A percentile compares a stretch with the other conserved stretches of the same genome.
Evolutionary conservation across 306 rosid species (phyloP).

Genomic region (Cucurbita argyrosperma): DNA sequence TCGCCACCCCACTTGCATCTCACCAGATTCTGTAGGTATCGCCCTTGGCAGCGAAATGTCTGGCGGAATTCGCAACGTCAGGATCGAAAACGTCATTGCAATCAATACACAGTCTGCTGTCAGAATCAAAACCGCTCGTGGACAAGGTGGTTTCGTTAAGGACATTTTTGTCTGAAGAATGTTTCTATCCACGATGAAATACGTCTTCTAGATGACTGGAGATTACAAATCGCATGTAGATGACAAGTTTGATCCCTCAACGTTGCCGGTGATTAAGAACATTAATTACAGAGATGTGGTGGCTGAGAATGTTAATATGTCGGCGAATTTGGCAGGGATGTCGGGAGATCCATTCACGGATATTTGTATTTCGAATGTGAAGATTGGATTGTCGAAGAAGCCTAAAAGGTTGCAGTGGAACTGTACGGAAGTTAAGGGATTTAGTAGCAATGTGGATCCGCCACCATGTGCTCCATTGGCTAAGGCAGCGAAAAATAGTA

Average conservation of each 20-base stretch:
- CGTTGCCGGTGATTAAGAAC: conserved; percentile 31
- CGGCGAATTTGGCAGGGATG: conserved; percentile 43
- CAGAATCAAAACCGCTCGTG: conserved; percentile 44
- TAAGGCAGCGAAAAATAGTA: conserved; percentile 7
- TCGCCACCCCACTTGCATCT: conserved; percentile 41
- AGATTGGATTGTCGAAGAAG: conserved; percentile 3
- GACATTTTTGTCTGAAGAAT: conserved; percentile 41
- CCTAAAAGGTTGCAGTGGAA: conserved; percentile 40
- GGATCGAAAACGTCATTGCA: conserved; percentile 41
- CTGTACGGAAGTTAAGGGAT: conserved; percentile 41
- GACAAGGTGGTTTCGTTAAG: conserved; percentile 52
- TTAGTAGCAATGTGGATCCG: conserved; percentile 42
- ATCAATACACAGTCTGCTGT: conserved; percentile 43
- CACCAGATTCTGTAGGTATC: conserved; percentile 46
- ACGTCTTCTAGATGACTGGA: conserved; percentile 55
- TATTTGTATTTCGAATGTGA: conserved; percentile 47
- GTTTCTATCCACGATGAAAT: conserved; percentile 41
- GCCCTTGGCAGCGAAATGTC: conserved; percentile 89
- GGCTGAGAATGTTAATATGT: conserved; percentile 35
- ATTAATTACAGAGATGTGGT: conserved; percentile 35
- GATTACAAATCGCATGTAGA: conserved; percentile 43
- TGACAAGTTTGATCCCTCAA: conserved; percentile 29
- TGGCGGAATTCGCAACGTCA: conserved; percentile 56
- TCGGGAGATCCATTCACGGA: conserved; percentile 27
- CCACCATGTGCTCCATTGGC: conserved; percentile 36